A percentile compares a stretch with the other conserved stretches of the same genome.
phyloP scores from a whole-genome alignment of 345 rosid species.

The Lenwebbia sp. region DNA sequence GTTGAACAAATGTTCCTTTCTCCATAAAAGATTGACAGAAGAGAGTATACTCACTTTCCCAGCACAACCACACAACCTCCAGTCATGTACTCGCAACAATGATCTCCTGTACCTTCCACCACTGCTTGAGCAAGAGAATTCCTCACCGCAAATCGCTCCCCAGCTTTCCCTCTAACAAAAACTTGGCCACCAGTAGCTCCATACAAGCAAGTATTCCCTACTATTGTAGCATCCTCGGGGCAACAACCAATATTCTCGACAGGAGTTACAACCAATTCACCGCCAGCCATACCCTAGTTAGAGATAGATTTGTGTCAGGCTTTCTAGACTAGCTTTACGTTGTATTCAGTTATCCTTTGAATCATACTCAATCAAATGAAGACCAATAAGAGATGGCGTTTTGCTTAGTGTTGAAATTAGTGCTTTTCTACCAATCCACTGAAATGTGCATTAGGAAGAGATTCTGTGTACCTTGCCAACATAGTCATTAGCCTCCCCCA shows the following conservation, averaged over 20 bases:
- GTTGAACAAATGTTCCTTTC: neutral
- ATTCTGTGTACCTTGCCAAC: conserved; percentile 76
- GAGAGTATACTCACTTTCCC: conserved; percentile 71
- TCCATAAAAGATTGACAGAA: neutral
- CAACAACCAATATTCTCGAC: conserved; percentile 65
- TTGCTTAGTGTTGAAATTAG: neutral
- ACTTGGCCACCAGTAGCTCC: conserved; percentile 98
- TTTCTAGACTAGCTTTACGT: neutral
- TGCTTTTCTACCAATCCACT: neutral
- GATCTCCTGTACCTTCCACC: conserved; percentile 99
- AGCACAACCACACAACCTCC: conserved; percentile 94
- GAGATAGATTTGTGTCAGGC: neutral
- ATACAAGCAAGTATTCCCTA: conserved; percentile 93
- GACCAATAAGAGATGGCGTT: neutral
- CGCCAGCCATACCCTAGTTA: conserved; percentile 94
- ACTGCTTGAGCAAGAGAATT: conserved; percentile 97
- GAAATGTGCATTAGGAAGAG: neutral
- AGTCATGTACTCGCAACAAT: conserved; percentile 98
- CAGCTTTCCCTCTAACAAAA: conserved; percentile 92
- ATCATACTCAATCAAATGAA: neutral
- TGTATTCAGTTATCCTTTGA: neutral
- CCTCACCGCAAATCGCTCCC: conserved; percentile 97
- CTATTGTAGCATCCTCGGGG: conserved; percentile 92
- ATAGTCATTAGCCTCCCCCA: conserved; percentile 97
- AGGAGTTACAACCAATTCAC: conserved; percentile 86